Evolutionary conservation across 202 grass and related monocot species (phyloP), one percentile per base, ranked within the genome.

Genomic region (Brachypodium distachyon): DNA sequence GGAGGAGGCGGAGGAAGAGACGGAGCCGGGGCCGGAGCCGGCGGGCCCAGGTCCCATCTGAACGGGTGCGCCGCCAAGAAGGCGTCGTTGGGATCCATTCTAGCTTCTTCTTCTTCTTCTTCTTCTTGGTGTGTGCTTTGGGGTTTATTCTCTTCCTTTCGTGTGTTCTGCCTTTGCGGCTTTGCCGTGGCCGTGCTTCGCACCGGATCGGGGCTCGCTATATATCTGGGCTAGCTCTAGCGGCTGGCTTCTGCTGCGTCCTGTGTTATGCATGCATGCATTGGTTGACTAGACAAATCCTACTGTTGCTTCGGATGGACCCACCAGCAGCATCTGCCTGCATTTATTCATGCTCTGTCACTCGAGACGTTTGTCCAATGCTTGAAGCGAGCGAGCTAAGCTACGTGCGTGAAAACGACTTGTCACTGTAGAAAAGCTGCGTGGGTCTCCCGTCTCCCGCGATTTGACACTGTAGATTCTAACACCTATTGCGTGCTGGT

Each of bases 381-480:
- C 74, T 34, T 21, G 58, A 29, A 73, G 47, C 36, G 56, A 50
- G 63, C 53, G 48, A 78, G 59, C 79, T 21, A 61, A 16, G 72
- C 57, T 23, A 43, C 67, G 49, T 23, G 74, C 54, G 71, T 88
- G 81, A 84, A 79, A 88, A 79, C 44, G 76, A 88, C 86, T 28
- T 46, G 81, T 80, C 76, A n/a, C 81, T 84, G 86, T 88, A 88
- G 61, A 84, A n/a, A 80, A 88, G 81, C 80, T 80, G 75, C 51
- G 61, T 61, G 38, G 38, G 22, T 22, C 62, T n/a, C 57, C 57
- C 7, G 31, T 4, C n/a, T n/a, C 9, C 16, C n/a, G 64, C 61
- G 86, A 84, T 84, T 88, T 88, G 86, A 84, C 74, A 76, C 81
- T 88, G 75, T 88, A 88, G 86, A 83, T 88, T 79, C 86, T 88